phyloP scores from a whole-genome alignment of 75 land plant genomes.

The Pinus albicaulis region DNA sequence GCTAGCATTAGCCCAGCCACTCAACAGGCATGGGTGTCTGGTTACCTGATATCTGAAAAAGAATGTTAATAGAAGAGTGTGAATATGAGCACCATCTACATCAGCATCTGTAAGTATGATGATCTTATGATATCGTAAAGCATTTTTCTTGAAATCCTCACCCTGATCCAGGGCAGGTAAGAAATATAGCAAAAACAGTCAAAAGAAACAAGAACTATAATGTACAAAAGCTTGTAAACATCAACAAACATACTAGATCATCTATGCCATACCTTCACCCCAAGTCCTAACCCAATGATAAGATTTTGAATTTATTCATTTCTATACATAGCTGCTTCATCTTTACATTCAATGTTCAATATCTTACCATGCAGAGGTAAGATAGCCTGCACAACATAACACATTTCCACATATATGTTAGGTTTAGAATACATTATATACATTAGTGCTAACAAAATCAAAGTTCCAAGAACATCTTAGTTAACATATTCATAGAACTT shows the following conservation, averaged over 20 bases:
- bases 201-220: background rate
- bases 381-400: constrained; percentile 59
- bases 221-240: background rate
- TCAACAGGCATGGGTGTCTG: background rate
- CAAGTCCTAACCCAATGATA: constrained; percentile 90
- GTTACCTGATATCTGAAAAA: constrained; percentile 97
- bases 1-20: no score
- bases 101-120: constrained; percentile 98
- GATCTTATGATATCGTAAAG: constrained; percentile 92
- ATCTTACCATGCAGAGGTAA: constrained; percentile 94
- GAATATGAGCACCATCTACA: constrained; percentile 98
- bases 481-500: no score
- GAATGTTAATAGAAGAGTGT: constrained; percentile 88
- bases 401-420: no score
- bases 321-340: constrained; percentile 95
- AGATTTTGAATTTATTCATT: constrained; percentile 96
- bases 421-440: no score
- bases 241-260: background rate
- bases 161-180: constrained; percentile 49
- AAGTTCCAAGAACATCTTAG: no score
- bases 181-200: background rate
- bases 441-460: no score
- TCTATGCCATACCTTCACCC: constrained; percentile 71
- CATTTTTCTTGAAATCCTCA: constrained; percentile 86
- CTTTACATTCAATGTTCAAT: constrained; percentile 83